Evolutionary conservation across 306 rosid species (phyloP).

Genomic region (Lablab purpureus): DNA sequence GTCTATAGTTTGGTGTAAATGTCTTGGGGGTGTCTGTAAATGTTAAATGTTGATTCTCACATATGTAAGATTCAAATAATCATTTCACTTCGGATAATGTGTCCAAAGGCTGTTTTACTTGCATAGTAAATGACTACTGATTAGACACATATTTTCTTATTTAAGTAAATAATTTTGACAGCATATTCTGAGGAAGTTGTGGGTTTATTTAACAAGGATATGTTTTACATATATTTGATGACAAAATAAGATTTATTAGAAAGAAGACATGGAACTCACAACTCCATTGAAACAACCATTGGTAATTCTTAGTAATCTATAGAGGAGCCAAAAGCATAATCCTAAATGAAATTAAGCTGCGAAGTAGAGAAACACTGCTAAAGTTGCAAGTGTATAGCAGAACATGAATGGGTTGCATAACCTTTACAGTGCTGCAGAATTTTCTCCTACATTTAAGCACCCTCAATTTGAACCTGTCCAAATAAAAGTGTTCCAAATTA

Average conservation of each 20-base stretch:
- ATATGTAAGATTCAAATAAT: constrained; percentile 15
- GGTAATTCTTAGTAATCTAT: not conserved
- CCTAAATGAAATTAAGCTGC: constrained; percentile 14
- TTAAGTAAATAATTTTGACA: not conserved
- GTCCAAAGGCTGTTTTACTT: constrained; percentile 29
- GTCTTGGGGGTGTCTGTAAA: constrained; percentile 14
- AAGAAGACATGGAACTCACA: constrained; percentile 13
- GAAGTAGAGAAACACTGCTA: not conserved
- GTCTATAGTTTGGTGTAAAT: constrained; percentile 37
- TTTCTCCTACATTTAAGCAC: not conserved
- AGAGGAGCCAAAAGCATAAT: not conserved
- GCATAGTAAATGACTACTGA: constrained; percentile 7
- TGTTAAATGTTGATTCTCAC: constrained; percentile 23
- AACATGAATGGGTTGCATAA: not conserved
- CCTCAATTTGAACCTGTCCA: not conserved
- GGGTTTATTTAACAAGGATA: constrained; percentile 12
- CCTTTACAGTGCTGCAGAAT: not conserved
- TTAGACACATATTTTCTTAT: not conserved
- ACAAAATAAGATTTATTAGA: not conserved
- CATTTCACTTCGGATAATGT: constrained; percentile 17
- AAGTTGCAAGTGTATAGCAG: not conserved
- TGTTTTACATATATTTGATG: not conserved
- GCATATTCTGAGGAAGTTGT: constrained; percentile 18
- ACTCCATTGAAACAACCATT: not conserved
- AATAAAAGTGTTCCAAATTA: constrained; percentile 10